Evolutionary conservation across 23 red algal genomes (phyloP), one percentile per base, ranked within the genome.

Genomic region (Cyanidiococcus yangmingshanensis): DNA sequence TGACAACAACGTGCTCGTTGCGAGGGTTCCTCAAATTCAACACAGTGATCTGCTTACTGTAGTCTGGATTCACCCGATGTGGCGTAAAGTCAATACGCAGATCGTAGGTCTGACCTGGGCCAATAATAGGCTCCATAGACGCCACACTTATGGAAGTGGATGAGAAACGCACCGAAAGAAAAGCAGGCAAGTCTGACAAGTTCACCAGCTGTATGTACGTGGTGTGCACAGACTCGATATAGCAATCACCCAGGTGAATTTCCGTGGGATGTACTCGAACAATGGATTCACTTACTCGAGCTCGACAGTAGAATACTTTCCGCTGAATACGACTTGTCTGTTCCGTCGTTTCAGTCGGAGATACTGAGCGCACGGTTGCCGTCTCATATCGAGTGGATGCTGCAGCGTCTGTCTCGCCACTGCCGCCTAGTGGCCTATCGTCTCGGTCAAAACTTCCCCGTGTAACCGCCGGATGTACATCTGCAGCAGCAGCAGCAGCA

Each of bases 21-120:
- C 76, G 58, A 39, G 71, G 84, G 63, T 96, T 96, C 39, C 85
- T 39, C 76, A 39, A 34, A 50, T 96, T 96, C 29, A 90, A 79
- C 25, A 96, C 50, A 31, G 79, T 87, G 37, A 96, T 84, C 79
- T 96, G 87, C 76, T 96, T 96, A 24, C 77, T 75, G 74, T 96
- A 96, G 39, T 79, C 82, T 1, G 92, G 87, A 45, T 90, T 90
- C 37, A 96, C 79, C 1, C 79, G 85, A 32, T 79, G 68, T 24
- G 92, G 88, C 39, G 88, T 74, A 78, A 89, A 96, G 27, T 82
- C 77, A 41, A 96, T 77, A 18, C 50, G 37, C 50, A 96, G 40
- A 57, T 86, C 87, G 59, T 80, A 81, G 41, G 80, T 81, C 51
- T 91, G 68, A 38, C 83, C 75, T 0, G 87, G 84, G 34, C 74